Conservation (phyloP, 2,329 filamentous ascomycete genomes). For the Fusarium sulawesiense region DNA sequence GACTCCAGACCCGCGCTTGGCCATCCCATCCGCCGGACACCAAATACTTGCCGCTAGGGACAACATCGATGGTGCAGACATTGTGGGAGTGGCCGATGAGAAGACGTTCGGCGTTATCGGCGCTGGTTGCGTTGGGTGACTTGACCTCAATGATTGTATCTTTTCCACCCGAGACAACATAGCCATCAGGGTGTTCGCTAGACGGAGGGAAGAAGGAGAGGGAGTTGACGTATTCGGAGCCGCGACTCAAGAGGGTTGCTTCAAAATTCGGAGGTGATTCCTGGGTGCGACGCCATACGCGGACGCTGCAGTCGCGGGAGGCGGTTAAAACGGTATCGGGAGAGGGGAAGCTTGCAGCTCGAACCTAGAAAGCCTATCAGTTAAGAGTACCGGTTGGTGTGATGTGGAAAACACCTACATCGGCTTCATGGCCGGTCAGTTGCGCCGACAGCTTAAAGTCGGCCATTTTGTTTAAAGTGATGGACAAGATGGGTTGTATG, state of each 20-base stretch:
- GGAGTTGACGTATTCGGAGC: slow-evolving; percentile 88
- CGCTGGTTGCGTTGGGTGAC: slow-evolving; percentile 71
- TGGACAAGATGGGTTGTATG: slow-evolving; percentile 50
- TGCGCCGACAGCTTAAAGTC: slow-evolving; percentile 95
- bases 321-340: slow-evolving; percentile 81
- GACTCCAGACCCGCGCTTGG: slow-evolving; percentile 85
- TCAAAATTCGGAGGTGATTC: slow-evolving; percentile 78
- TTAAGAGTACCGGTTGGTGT: background rate
- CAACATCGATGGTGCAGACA: slow-evolving; percentile 86
- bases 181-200: slow-evolving; percentile 76
- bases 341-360: slow-evolving; percentile 82
- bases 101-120: slow-evolving; percentile 85
- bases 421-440: slow-evolving; percentile 88
- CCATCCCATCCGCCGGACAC: slow-evolving; percentile 96
- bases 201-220: slow-evolving; percentile 80
- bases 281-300: slow-evolving; percentile 80
- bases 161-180: slow-evolving; percentile 88
- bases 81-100: slow-evolving; percentile 89
- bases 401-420: slow-evolving; percentile 69
- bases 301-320: slow-evolving; percentile 90
- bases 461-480: slow-evolving; percentile 63
- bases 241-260: slow-evolving; percentile 80
- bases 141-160: slow-evolving; percentile 94
- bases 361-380: slow-evolving; percentile 71
- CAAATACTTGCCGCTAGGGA: slow-evolving; percentile 76